These are phyloP conservation scores for Russula abietina DNA, from an alignment of 768 basidiomycete species.

Conservation along the genomic window DNA sequence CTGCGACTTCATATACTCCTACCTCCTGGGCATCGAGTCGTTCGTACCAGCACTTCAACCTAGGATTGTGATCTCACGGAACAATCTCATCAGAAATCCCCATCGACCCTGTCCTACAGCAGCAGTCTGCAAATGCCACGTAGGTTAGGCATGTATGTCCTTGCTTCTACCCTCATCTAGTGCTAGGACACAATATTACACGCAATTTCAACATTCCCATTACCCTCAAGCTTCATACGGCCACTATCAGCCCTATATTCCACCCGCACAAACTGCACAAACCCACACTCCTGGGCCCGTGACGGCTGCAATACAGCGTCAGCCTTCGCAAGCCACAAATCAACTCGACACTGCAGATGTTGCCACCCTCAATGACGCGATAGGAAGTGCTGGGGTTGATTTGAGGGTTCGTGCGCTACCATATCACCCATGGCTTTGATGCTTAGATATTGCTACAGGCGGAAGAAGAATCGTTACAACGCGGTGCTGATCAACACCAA, in stretches of 20 bases:
- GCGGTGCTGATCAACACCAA: conserved; percentile 55
- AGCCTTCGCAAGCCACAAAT: conserved; percentile 7
- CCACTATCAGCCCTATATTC: conserved; percentile 29
- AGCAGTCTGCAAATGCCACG: conserved; percentile 24
- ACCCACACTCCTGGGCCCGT: conserved; percentile 25
- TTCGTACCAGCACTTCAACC: conserved; percentile 4
- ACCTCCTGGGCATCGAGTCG: conserved; percentile 17
- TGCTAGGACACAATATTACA: conserved; percentile 22
- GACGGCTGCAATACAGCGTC: conserved; percentile 11
- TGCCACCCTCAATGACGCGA: conserved; percentile 73
- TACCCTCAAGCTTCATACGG: conserved; percentile 30
- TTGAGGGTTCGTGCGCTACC: conserved; percentile 47
- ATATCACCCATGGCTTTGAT: not conserved
- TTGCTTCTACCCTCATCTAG: conserved; percentile 7
- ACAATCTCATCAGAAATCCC: conserved; percentile 22
- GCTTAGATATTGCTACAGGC: conserved; percentile 43
- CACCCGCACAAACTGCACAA: conserved; percentile 26
- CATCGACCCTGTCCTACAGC: conserved; percentile 26
- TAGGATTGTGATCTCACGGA: not conserved
- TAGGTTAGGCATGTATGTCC: conserved; percentile 5
- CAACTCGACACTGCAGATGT: conserved; percentile 61
- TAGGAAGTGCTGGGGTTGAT: conserved; percentile 84
- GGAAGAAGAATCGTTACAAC: conserved; percentile 77
- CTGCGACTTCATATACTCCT: conserved; percentile 17
- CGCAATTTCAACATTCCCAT: conserved; percentile 26